These are phyloP conservation scores for Lojkania enalia DNA, from an alignment of 2,329 filamentous ascomycete genomes.

Conservation along the genomic window DNA sequence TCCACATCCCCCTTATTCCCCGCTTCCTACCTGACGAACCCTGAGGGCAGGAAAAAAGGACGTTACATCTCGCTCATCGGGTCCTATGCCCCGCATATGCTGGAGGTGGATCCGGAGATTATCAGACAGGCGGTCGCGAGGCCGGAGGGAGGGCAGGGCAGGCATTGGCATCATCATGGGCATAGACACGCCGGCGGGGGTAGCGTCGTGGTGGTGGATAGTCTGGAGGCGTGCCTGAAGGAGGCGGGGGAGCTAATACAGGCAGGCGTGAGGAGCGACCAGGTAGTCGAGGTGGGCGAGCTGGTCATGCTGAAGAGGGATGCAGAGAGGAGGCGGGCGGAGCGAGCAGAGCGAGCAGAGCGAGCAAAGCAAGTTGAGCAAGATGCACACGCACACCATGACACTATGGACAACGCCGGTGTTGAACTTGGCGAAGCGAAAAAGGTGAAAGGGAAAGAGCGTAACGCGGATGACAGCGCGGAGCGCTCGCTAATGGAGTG, in stretches of 20 bases:
- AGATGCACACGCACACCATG: slow-evolving; percentile 38
- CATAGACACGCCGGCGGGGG: slow-evolving; percentile 66
- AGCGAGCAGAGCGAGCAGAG: neutral
- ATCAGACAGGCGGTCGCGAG: slow-evolving; percentile 65
- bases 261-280: slow-evolving; percentile 70
- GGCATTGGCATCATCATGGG: slow-evolving; percentile 58
- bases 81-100: slow-evolving; percentile 72
- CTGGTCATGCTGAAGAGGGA: slow-evolving; percentile 67
- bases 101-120: slow-evolving; percentile 78
- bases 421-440: slow-evolving; percentile 32
- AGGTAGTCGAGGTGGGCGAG: slow-evolving; percentile 87
- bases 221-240: slow-evolving; percentile 74
- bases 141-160: slow-evolving; percentile 49
- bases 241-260: slow-evolving; percentile 88
- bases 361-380: slow-evolving; percentile 27
- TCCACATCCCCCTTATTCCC: slow-evolving; percentile 76
- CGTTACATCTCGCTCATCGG: slow-evolving; percentile 74
- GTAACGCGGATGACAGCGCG: slow-evolving; percentile 14
- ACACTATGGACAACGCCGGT: slow-evolving; percentile 28
- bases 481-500: slow-evolving; percentile 57
- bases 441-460: slow-evolving; percentile 28
- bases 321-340: slow-evolving; percentile 43
- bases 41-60: slow-evolving; percentile 70
- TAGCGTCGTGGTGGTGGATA: slow-evolving; percentile 66
- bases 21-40: slow-evolving; percentile 68